Base-by-base conservation (phyloP, 495 filamentous ascomycete species). In the Penicillium nucicola region DNA sequence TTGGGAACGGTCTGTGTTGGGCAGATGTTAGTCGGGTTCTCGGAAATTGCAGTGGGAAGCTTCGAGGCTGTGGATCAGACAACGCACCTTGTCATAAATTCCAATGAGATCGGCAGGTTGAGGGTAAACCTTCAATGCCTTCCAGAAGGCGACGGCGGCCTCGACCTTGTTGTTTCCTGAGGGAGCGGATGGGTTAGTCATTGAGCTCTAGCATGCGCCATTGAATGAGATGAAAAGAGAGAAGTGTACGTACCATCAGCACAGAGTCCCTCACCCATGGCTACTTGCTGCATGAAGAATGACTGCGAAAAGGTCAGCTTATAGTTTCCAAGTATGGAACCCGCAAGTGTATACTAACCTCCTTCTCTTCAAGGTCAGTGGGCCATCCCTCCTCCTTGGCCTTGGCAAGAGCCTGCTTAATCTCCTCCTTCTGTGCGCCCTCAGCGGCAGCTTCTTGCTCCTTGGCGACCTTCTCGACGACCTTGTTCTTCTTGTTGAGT, bases 101-200 rank as follows among this genome's bases (percentile, higher is more conserved):
- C 25, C 25, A 28, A 98, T 96, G 48, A 98, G 78, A 62, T 97
- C 93, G 61, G 84, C 81, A 7, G 93, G 93, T 55, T 90, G 85
- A 8, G 93, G 93, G 72, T 98, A 98, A 31, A 98, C 93, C 79
- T 97, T 98, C 60, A 98, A 79, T 33, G 93, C 93, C 79, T 88
- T 92, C 82, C 96, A 98, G 74, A 98, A 97, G 70, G 86, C 87
- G 44, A 97, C 77, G 20, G 95, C 92, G 40, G 95, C 89, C 40
- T 97, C 91, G 28, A 95, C 57, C 31, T 82, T 81, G 58, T 87
- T 81, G 49, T 81, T 70, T 53, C 86, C 89, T 93, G 63, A 53
- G 43, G 41, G 34, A 35, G 31, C 11, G 9, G 25, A 49, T 39
- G 6, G 15, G 42, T 51, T 38, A 41, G 43, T 8, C 0, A 28